Evolutionary conservation across 805 yeast species (phyloP).

Genomic region (Kluyveromyces wickerhamii): DNA sequence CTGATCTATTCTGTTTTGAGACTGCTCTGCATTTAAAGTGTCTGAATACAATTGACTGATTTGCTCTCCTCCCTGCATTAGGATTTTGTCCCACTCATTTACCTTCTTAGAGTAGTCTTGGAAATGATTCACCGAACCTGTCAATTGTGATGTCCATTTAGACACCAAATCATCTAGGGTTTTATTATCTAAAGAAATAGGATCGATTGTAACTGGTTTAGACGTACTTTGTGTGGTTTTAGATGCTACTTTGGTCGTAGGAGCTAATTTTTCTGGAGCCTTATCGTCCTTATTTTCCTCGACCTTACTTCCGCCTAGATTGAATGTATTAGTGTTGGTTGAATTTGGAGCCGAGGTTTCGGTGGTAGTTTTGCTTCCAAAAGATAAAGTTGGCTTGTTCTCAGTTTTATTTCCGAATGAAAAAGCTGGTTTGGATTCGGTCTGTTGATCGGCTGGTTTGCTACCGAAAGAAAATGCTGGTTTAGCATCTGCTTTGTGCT

Average conservation of each 20-base stretch:
- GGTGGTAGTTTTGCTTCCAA: background rate
- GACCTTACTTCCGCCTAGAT: background rate
- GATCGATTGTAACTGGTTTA: slow-evolving; percentile 55
- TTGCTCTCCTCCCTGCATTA: slow-evolving; percentile 80
- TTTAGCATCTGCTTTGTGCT: slow-evolving; percentile 8
- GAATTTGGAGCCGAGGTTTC: background rate
- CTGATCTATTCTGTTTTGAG: slow-evolving; percentile 81
- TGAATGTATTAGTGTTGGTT: background rate
- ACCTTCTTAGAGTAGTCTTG: slow-evolving; percentile 66
- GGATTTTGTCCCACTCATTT: slow-evolving; percentile 75
- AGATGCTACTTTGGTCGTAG: slow-evolving; percentile 12
- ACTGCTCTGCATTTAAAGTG: slow-evolving; percentile 73
- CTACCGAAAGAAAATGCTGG: slow-evolving; percentile 26
- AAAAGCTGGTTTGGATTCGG: slow-evolving; percentile 13
- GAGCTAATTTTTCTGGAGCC: too few species aligned
- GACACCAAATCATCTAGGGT: slow-evolving; percentile 87
- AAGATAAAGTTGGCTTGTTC: background rate
- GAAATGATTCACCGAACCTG: slow-evolving; percentile 66
- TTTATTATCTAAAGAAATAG: slow-evolving; percentile 77
- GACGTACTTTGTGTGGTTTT: slow-evolving; percentile 14
- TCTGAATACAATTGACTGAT: slow-evolving; percentile 71
- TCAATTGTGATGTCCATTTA: slow-evolving; percentile 85
- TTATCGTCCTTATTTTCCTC: background rate
- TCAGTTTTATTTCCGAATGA: slow-evolving; percentile 9
- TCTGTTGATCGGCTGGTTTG: slow-evolving; percentile 7